A percentile compares a stretch with the other conserved stretches of the same genome.
phyloP scores from a whole-genome alignment of 768 basidiomycete species.

The Leccinum barrowsii region DNA sequence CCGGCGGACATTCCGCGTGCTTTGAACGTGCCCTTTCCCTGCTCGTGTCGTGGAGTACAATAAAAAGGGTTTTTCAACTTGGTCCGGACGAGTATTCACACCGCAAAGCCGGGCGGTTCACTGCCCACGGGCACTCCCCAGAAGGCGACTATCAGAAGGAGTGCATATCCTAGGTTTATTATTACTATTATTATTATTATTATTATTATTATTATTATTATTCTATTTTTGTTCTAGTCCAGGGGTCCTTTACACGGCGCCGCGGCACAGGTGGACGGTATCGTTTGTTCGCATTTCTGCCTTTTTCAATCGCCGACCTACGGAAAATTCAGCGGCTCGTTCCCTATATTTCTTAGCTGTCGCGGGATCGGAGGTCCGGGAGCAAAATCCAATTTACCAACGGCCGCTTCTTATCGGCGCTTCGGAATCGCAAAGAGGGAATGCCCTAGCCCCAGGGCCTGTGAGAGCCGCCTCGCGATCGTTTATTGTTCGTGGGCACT shows the following conservation, averaged over 20 bases:
- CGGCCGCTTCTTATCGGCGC: constrained; percentile 2
- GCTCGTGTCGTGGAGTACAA: constrained; percentile 1
- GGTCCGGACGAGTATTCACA: constrained; percentile 8
- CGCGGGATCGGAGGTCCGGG: constrained; percentile 1
- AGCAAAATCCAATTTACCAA: background rate
- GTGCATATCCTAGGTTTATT: constrained; percentile 9
- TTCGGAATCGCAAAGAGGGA: constrained; percentile 10
- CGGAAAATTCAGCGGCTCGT: constrained; percentile 22
- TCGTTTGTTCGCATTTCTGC: constrained; percentile 7
- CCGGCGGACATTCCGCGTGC: constrained; percentile 14
- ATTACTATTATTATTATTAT: constrained; percentile 17
- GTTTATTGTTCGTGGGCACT: constrained; percentile 11
- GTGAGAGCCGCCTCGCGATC: constrained; percentile 19
- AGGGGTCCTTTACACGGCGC: constrained; percentile 19
- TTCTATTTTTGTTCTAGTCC: constrained; percentile 14
- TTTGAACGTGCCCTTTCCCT: constrained; percentile 7
- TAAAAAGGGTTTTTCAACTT: constrained; percentile 4
- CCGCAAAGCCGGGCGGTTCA: constrained; percentile 8
- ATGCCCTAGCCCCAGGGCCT: constrained; percentile 24
- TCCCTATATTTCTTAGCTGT: background rate
- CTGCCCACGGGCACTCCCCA: constrained; percentile 1
- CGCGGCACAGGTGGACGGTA: constrained; percentile 28
- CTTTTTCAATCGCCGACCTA: constrained; percentile 32
- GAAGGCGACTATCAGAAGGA: constrained; percentile 10
- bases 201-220: background rate